Base-by-base conservation (phyloP, 768 basidiomycete species). In the Naematelia aurantialba region DNA sequence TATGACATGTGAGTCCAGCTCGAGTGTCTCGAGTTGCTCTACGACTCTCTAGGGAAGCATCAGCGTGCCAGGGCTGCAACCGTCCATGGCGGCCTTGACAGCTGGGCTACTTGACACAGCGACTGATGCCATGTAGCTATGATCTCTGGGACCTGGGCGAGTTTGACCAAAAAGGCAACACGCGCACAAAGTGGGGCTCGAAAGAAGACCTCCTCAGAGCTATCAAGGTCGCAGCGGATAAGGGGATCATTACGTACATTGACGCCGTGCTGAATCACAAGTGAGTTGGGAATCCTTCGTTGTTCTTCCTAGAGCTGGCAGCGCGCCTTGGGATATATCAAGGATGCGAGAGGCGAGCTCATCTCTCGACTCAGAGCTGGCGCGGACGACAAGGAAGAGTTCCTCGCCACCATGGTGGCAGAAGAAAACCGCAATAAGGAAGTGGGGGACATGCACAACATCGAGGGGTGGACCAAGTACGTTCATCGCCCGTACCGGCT, bases 201-300 rank as follows among this genome's bases (percentile, higher is more conserved):
- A 87, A 85, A 65, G 84, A 89, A 26, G 87, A 94, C 60, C 82
- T 92, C 25, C 69, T 91, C 1, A 68, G 79, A 11, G 89, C 89
- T 22, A 87, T 87, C 68, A 79, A 81, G 59, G 77, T 79, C n/a
- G 91, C 91, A 1, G 82, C 81, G 65, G 78, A 82, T 60, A 82
- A 84, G 64, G 85, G 85, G 4, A 82, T 97, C 17, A 85, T 87
- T 62, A 82, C 91, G 34, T 77, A 90, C 24, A 85, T 92, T 49
- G 91, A 94, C 66, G 90, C 90, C 0, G 89, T 97, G 2, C 80
- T 97, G 59, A 93, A 93, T 76, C 79, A 80, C 76, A 79, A 76
- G 91, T 91, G 62, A 71, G 68, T 58, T 25, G n/a, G n/a, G n/a
- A n/a, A n/a, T n/a, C n/a, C n/a, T n/a, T n/a, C n/a, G n/a, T n/a